Evolutionary conservation across 164 flowering plant genomes (phyloP).

Genomic region (Tetracentron sinense): DNA sequence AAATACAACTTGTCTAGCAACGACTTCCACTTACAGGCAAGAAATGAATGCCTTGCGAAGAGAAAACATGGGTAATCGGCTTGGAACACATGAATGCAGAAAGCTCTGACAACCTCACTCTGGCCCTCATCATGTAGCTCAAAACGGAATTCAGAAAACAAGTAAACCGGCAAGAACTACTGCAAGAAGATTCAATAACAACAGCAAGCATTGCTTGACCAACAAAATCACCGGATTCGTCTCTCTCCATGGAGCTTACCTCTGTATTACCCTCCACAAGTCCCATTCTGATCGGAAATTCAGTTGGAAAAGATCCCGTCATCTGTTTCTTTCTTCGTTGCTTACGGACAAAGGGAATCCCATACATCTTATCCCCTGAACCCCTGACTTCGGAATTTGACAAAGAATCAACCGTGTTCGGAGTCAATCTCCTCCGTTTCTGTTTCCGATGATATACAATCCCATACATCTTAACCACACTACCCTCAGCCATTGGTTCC

Average conservation of each 20-base stretch:
- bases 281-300: neutral
- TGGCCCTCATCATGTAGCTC: slow-evolving; percentile 32
- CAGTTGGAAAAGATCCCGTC: neutral
- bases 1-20: neutral
- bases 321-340: slow-evolving; percentile 29
- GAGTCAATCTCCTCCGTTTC: slow-evolving; percentile 32
- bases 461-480: slow-evolving; percentile 27
- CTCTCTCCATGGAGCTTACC: neutral
- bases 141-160: slow-evolving; percentile 40
- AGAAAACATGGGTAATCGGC: slow-evolving; percentile 33
- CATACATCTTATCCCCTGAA: slow-evolving; percentile 29
- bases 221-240: too few relatives aligned
- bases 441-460: slow-evolving; percentile 50
- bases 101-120: slow-evolving; percentile 33
- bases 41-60: slow-evolving; percentile 48
- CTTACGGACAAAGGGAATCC: slow-evolving; percentile 35
- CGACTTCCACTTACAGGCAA: slow-evolving; percentile 31
- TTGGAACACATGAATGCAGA: slow-evolving; percentile 39
- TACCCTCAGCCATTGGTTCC: too few relatives aligned
- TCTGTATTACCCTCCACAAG: neutral
- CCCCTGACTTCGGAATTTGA: neutral
- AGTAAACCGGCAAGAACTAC: slow-evolving; percentile 19
- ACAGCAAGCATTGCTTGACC: slow-evolving; percentile 16
- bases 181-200: slow-evolving; percentile 24
- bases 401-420: neutral